Evolutionary conservation across 2,329 filamentous ascomycete species (phyloP).

Genomic region (Atkinsonella texensis): DNA sequence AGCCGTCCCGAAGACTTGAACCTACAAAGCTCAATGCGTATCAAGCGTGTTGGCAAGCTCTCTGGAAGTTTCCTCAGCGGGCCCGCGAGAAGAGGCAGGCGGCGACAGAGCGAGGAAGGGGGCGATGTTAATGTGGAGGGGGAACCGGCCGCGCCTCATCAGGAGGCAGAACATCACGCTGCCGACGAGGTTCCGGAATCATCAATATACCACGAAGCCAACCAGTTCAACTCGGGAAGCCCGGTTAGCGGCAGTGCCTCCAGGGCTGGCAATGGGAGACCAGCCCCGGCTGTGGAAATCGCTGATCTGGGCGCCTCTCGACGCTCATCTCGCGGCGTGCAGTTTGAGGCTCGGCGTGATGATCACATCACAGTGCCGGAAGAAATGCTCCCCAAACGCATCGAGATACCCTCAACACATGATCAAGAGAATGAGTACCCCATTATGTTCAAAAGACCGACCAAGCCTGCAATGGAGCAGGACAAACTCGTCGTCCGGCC

Average conservation of each 20-base stretch:
- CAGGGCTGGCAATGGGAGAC: slow-evolving; percentile 29
- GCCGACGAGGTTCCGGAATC: slow-evolving; percentile 27
- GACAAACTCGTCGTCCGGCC: slow-evolving; percentile 45
- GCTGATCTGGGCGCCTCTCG: slow-evolving; percentile 18
- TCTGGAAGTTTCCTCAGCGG: slow-evolving; percentile 70
- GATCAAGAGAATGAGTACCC: slow-evolving; percentile 81
- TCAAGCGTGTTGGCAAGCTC: slow-evolving; percentile 65
- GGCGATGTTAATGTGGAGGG: slow-evolving; percentile 32
- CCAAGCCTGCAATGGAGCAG: slow-evolving; percentile 36
- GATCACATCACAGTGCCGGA: slow-evolving; percentile 10
- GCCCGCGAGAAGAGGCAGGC: slow-evolving; percentile 62
- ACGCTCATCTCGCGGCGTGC: slow-evolving; percentile 17
- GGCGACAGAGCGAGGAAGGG: slow-evolving; percentile 56
- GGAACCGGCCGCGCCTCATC: slow-evolving; percentile 26
- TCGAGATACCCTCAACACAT: slow-evolving; percentile 47
- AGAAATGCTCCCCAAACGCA: slow-evolving; percentile 20
- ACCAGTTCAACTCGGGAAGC: slow-evolving; percentile 44
- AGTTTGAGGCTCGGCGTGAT: slow-evolving; percentile 12
- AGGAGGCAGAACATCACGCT: slow-evolving; percentile 30
- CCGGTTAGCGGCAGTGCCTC: slow-evolving; percentile 39
- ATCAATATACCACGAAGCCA: slow-evolving; percentile 31
- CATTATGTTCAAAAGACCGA: slow-evolving; percentile 53
- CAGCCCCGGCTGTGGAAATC: slow-evolving; percentile 25
- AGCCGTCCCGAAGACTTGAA: slow-evolving; percentile 51
- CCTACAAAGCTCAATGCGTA: slow-evolving; percentile 60